Evolutionary conservation across 176 grass and related monocot species (phyloP).

Genomic region (Oryza longistaminata): DNA sequence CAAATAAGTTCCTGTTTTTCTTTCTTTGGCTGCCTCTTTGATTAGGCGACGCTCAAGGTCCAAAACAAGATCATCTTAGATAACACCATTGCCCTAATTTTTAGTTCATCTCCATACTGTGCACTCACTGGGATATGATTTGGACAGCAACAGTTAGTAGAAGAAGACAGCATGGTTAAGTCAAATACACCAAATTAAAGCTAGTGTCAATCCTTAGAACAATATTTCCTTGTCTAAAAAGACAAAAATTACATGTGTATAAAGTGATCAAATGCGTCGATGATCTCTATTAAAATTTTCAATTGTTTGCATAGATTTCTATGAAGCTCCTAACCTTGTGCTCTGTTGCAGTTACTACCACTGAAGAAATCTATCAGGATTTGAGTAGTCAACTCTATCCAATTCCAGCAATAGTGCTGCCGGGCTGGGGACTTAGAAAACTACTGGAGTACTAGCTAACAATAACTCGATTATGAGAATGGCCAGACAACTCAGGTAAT

Average conservation of each 20-base stretch:
- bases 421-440: too few species aligned
- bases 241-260: background rate
- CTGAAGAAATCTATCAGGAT: background rate
- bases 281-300: background rate
- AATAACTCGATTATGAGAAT: background rate
- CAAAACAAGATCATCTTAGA: background rate
- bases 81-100: background rate
- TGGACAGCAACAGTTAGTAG: background rate
- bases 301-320: background rate
- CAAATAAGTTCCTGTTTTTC: background rate
- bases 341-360: background rate
- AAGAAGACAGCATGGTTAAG: background rate
- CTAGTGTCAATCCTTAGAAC: background rate
- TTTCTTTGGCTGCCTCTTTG: background rate
- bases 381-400: background rate
- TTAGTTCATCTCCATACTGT: background rate
- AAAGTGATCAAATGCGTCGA: background rate
- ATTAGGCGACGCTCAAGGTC: background rate
- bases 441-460: background rate
- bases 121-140: background rate
- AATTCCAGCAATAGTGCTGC: background rate
- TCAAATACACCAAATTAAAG: background rate
- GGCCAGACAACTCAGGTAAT: background rate
- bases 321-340: background rate
- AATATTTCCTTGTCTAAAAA: constrained; percentile 6